Evolutionary conservation across 371 early-diverging fungal species (phyloP), one percentile per base, ranked within the genome.

Genomic region (Apophysomyces elegans): DNA sequence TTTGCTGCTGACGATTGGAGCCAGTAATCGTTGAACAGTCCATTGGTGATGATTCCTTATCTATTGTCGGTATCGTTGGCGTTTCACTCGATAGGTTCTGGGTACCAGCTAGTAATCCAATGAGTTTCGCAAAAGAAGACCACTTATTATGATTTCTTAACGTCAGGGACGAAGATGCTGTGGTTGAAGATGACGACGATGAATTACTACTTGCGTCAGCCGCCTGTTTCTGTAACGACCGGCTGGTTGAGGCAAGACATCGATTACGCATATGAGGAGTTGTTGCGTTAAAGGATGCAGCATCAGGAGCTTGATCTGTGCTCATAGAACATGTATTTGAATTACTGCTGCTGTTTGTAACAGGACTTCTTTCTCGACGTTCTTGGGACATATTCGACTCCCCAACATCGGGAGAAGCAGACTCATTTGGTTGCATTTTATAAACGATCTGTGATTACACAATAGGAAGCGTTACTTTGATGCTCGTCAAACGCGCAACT

Each of bases 241-340:
- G 16, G 21, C 54, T 50, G n/a, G 54, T 50, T 21, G 54, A 50
- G 11, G 54, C 54, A 21, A 50, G 7, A 21, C 54, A 32, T 5
- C 54, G 54, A 50, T n/a, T 21, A 21, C 54, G 54, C 8, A 50
- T 21, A 26, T 50, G 21, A 50, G 54, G 54, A 50, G 54, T n/a
- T 50, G 35, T 32, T 41, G 41, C 1, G 41, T 11, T 13, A 5
- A 13, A 8, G 13, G 41, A 41, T 41, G 41, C 41, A 41, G 13
- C 2, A 50, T 18, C 54, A 50, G 21, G 16, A 4, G 21, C 21
- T 1, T 50, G 54, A 21, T 21, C 54, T 50, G 21, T 50, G 21
- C n/a, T 21, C 7, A 8, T 21, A 7, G 54, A 21, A n/a, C 7
- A 26, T 21, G 16, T 2, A 8, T 16, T 9, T 50, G n/a, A 21